phyloP scores from a whole-genome alignment of 306 rosid species.

The Trichosanthes cucumerina region DNA sequence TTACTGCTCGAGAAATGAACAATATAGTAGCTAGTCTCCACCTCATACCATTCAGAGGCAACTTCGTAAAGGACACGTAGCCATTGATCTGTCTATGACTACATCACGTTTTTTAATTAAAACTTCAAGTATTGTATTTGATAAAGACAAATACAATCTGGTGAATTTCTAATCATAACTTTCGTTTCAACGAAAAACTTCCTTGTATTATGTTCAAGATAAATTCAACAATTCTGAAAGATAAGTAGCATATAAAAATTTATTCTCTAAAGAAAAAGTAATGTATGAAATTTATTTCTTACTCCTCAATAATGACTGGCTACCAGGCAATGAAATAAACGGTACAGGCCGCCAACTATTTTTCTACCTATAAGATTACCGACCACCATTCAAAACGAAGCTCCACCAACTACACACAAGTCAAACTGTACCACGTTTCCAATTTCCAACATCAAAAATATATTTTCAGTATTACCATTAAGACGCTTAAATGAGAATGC shows the following conservation, averaged over 20 bases:
- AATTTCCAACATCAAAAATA: background rate
- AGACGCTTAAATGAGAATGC: too few relatives aligned
- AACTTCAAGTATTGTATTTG: background rate
- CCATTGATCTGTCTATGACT: too few relatives aligned
- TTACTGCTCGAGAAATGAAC: background rate
- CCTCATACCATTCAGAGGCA: background rate
- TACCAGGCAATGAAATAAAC: background rate
- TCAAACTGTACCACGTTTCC: background rate
- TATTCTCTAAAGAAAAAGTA: background rate
- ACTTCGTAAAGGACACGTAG: background rate
- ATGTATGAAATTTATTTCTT: background rate
- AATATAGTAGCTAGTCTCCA: background rate
- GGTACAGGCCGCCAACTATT: background rate
- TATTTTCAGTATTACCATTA: background rate
- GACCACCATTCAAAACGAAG: background rate
- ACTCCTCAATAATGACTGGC: background rate
- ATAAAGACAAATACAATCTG: background rate
- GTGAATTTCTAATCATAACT: too few relatives aligned
- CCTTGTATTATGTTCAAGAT: background rate
- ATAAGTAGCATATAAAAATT: too few relatives aligned
- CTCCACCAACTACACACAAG: background rate
- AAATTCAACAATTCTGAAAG: background rate
- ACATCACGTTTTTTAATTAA: background rate
- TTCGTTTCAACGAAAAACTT: background rate
- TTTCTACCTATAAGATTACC: background rate